phyloP scores from a whole-genome alignment of 495 filamentous ascomycete genomes.

The Xylaria telfairii region DNA sequence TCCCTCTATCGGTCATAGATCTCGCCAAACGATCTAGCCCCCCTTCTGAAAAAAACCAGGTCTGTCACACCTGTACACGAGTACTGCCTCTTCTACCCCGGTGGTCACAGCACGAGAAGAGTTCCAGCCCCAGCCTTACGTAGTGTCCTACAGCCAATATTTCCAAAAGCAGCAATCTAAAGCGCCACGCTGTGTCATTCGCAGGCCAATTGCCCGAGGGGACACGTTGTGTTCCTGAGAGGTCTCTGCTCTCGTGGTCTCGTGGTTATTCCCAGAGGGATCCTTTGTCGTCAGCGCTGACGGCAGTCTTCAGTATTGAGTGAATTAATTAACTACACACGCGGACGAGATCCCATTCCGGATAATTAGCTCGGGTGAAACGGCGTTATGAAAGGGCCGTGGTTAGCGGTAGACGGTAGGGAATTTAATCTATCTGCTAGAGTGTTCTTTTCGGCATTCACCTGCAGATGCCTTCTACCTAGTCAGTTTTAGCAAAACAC shows the following conservation, averaged over 20 bases:
- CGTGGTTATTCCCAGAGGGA: background rate
- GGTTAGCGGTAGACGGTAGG: background rate
- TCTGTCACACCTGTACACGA: background rate
- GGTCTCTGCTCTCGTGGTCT: background rate
- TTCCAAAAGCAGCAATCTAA: constrained; percentile 6
- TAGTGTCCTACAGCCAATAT: background rate
- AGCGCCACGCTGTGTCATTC: constrained; percentile 17
- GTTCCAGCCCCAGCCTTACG: constrained; percentile 12
- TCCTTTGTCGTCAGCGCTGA: constrained; percentile 12
- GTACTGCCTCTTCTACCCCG: background rate
- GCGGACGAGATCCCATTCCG: background rate
- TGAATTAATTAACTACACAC: background rate
- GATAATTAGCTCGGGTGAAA: constrained; percentile 17
- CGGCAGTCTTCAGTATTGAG: background rate
- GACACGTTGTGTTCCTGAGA: constrained; percentile 15
- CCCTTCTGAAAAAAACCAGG: background rate
- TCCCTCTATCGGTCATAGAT: background rate
- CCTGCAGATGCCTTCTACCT: background rate
- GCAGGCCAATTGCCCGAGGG: background rate
- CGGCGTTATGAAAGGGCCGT: background rate
- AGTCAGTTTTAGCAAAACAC: background rate
- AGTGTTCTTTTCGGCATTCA: constrained; percentile 17
- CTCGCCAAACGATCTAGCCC: background rate
- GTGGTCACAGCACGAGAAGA: background rate
- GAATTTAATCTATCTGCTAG: constrained; percentile 17